Evolutionary conservation across 345 rosid genomes (phyloP).

Genomic region (Firmiana major): DNA sequence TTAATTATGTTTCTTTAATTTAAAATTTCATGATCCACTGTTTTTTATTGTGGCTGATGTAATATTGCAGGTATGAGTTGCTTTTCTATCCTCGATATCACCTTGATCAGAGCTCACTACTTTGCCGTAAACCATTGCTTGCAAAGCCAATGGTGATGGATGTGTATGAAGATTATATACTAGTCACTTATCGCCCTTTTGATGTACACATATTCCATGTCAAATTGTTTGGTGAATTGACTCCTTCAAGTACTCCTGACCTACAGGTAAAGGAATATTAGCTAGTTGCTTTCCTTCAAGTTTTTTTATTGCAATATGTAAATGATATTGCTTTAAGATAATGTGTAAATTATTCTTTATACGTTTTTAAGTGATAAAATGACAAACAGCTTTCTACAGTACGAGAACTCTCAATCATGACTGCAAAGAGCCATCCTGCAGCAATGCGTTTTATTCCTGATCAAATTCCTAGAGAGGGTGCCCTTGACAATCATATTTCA

Average conservation of each 20-base stretch:
- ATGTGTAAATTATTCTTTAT: slow-evolving; percentile 37
- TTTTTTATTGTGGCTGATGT: slow-evolving; percentile 14
- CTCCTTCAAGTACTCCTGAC: slow-evolving; percentile 67
- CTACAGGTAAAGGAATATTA: slow-evolving; percentile 61
- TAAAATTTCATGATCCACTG: background rate
- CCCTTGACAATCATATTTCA: slow-evolving; percentile 39
- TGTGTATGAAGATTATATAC: slow-evolving; percentile 78
- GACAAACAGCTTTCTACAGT: slow-evolving; percentile 99
- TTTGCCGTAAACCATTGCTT: slow-evolving; percentile 80
- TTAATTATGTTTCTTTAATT: background rate
- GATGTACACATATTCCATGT: slow-evolving; percentile 89
- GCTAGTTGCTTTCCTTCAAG: slow-evolving; percentile 11
- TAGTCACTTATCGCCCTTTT: slow-evolving; percentile 87
- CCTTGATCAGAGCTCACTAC: slow-evolving; percentile 90
- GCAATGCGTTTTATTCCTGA: slow-evolving; percentile 99
- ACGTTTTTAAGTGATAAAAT: slow-evolving; percentile 93
- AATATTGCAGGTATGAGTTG: slow-evolving; percentile 70
- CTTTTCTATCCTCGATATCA: slow-evolving; percentile 97
- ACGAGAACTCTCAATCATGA: slow-evolving; percentile 98
- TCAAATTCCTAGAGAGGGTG: slow-evolving; percentile 56
- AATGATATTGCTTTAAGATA: background rate
- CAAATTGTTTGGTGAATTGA: slow-evolving; percentile 66
- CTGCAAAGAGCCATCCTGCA: slow-evolving; percentile 99
- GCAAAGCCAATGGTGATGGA: slow-evolving; percentile 98
- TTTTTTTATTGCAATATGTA: background rate